Evolutionary conservation across 441 rosid genomes (phyloP).

Genomic region (Eruca vesicaria): DNA sequence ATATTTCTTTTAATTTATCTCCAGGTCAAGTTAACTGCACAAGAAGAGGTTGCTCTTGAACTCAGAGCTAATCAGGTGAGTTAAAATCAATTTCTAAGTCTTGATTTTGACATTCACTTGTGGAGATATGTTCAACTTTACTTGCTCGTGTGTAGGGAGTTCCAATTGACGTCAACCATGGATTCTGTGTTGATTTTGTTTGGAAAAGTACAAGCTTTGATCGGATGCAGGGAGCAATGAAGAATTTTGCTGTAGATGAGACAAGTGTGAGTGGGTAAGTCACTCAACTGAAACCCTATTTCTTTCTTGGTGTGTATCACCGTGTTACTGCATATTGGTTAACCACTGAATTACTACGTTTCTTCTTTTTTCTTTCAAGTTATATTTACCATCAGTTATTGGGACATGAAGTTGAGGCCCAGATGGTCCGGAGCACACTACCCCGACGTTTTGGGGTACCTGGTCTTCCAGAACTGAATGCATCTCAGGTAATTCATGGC

Average conservation of each 20-base stretch:
- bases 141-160: conserved; percentile 62
- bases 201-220: conserved; percentile 99
- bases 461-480: conserved; percentile 98
- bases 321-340: background rate
- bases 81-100: conserved; percentile 18
- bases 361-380: conserved; percentile 42
- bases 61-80: conserved; percentile 95
- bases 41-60: conserved; percentile 99
- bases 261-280: conserved; percentile 99
- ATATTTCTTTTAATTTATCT: conserved; percentile 14
- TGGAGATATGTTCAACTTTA: background rate
- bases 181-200: conserved; percentile 97
- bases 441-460: conserved; percentile 99
- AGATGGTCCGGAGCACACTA: conserved; percentile 84
- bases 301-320: background rate
- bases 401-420: conserved; percentile 99
- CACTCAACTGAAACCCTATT: conserved; percentile 15
- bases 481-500: conserved; percentile 74
- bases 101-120: background rate
- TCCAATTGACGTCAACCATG: conserved; percentile 92
- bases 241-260: conserved; percentile 98
- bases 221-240: conserved; percentile 99
- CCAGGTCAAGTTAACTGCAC: conserved; percentile 96
- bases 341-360: background rate
- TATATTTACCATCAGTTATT: conserved; percentile 94